Conservation (phyloP, 768 basidiomycete species). For the Russula sp. region DNA sequence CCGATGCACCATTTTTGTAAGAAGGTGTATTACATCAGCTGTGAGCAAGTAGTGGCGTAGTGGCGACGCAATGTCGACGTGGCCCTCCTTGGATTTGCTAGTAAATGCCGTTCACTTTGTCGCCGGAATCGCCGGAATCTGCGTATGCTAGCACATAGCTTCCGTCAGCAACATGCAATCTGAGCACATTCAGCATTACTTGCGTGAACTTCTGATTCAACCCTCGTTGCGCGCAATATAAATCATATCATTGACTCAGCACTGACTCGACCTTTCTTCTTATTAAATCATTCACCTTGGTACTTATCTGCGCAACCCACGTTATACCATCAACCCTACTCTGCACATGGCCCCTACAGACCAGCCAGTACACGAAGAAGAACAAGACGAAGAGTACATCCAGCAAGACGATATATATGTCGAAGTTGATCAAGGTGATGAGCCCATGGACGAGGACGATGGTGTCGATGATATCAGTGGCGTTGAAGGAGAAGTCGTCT, state of each 20-base stretch:
- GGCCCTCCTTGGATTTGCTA: too few species aligned
- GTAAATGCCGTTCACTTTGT: too few species aligned
- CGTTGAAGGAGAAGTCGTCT: conserved; percentile 27
- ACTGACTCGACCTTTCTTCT: neutral
- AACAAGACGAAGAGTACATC: conserved; percentile 38
- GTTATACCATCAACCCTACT: neutral
- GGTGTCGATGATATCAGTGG: conserved; percentile 28
- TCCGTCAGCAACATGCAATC: too few species aligned
- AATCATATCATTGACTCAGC: conserved; percentile 9
- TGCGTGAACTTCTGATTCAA: too few species aligned
- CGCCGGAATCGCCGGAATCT: too few species aligned
- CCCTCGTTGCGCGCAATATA: neutral
- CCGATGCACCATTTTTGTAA: neutral
- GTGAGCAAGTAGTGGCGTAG: neutral
- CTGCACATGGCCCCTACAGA: conserved; percentile 10
- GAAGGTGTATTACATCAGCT: conserved; percentile 3
- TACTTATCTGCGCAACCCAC: neutral
- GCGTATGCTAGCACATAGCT: too few species aligned
- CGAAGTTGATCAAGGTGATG: conserved; percentile 63
- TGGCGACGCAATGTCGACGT: too few species aligned
- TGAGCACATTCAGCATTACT: neutral
- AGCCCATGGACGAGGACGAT: conserved; percentile 63
- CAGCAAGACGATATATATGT: conserved; percentile 54
- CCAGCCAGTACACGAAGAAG: neutral
- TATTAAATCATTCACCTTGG: neutral